Evolutionary conservation across 2,329 filamentous ascomycete species (phyloP), one percentile per base, ranked within the genome.

Genomic region (Diaporthe vaccinii): DNA sequence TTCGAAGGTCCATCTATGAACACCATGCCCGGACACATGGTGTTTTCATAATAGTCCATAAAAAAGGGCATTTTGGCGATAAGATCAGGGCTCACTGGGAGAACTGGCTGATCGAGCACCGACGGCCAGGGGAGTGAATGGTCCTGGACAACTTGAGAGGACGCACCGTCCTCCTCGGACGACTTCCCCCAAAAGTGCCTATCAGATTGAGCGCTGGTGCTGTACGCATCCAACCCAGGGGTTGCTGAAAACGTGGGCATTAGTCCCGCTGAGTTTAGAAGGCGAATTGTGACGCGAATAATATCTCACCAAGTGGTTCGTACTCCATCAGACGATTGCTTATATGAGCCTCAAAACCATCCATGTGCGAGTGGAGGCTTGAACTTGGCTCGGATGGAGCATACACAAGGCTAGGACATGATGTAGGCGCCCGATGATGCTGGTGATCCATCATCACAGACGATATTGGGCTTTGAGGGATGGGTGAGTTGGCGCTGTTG

Each of bases 41-140:
- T 94, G 83, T 95, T 95, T 81, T 96, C 93, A 84, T 98, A 98
- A 84, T 98, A 98, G 82, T 97, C 94, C 87, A 98, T 93, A 81
- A 98, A 93, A 84, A 94, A 97, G 78, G 94, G 93, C 86, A 98
- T 93, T 81, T 95, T 93, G 75, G 93, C 91, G 76, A 94, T 92
- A 80, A 94, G 86, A 83, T 93, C 86, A 82, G 90, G 82, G 88
- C 87, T 88, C 86, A 90, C 85, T 81, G 88, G 89, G 78, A 84
- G 81, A n/a, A 87, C 81, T 67, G 84, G 79, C 55, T 86, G 86
- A 73, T 89, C 87, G 77, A 87, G 84, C 41, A 85, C 81, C 20
- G 83, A 82, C 12, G 87, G 87, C 86, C 89, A 89, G 80, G 84
- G 86, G 80, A 84, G 86, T 81, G 86, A 84, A 72, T 84, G 82